phyloP scores from a whole-genome alignment of 208 protist genomes.

The Leishmania lainsoni region DNA sequence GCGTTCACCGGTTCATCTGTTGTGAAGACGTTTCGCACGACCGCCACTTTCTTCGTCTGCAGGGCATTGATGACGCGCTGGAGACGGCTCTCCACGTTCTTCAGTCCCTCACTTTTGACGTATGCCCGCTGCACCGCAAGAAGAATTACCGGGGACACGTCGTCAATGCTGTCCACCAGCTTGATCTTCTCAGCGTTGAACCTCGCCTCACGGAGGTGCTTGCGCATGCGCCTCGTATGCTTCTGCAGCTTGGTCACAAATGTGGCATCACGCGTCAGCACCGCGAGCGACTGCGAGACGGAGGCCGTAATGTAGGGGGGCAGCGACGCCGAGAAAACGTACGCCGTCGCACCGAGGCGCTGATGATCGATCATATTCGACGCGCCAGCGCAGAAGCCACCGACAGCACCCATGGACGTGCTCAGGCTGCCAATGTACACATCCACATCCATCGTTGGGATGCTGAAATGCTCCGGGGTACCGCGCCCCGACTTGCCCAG shows the following conservation, averaged over 20 bases:
- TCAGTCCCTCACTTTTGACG: conserved; percentile 33
- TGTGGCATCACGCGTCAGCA: conserved; percentile 66
- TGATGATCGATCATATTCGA: conserved; percentile 93
- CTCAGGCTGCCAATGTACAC: conserved; percentile 91
- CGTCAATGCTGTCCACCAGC: conserved; percentile 59
- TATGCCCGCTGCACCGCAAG: conserved; percentile 51
- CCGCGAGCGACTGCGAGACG: conserved; percentile 69
- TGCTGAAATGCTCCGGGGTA: conserved; percentile 93
- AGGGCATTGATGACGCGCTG: conserved; percentile 59
- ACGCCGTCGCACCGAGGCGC: conserved; percentile 91
- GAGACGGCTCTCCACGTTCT: conserved; percentile 64
- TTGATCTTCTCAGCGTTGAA: conserved; percentile 63
- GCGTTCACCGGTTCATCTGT: conserved; percentile 63
- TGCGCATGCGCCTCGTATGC: conserved; percentile 57
- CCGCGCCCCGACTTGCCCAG: conserved; percentile 95
- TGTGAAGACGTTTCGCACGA: conserved; percentile 72
- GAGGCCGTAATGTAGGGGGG: conserved; percentile 94
- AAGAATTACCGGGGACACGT: conserved; percentile 74
- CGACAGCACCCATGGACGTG: conserved; percentile 88
- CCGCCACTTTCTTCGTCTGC: conserved; percentile 54
- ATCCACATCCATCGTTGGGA: conserved; percentile 81
- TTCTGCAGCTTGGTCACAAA: conserved; percentile 45
- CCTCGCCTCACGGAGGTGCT: conserved; percentile 41
- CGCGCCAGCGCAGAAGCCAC: conserved; percentile 95
- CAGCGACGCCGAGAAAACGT: conserved; percentile 97